Evolutionary conservation across 1,139 yeast genomes (phyloP).

Genomic region (Blastobotrys petasosporus): DNA sequence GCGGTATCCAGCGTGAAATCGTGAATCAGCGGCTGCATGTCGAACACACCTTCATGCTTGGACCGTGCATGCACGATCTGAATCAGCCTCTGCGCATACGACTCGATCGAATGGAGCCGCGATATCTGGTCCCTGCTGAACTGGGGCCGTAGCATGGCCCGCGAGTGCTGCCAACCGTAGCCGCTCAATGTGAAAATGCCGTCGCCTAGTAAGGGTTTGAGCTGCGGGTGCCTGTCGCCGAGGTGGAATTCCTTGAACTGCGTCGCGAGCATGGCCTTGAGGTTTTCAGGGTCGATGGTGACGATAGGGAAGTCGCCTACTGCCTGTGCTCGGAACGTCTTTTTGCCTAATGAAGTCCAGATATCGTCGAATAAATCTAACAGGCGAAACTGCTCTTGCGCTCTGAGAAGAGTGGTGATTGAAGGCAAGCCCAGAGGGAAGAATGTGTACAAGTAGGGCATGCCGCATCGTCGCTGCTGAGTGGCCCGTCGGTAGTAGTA

Average conservation of each 20-base stretch:
- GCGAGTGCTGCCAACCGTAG: constrained; percentile 50
- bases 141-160: constrained; percentile 54
- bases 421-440: constrained; percentile 12
- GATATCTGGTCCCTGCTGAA: constrained; percentile 50
- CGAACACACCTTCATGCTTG: constrained; percentile 34
- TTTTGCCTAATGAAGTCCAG: background rate
- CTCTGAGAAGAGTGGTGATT: constrained; percentile 6
- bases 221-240: constrained; percentile 42
- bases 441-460: constrained; percentile 26
- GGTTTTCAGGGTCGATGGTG: constrained; percentile 45
- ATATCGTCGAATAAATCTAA: constrained; percentile 6
- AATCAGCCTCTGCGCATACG: constrained; percentile 39
- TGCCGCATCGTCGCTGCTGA: background rate
- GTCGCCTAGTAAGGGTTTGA: constrained; percentile 45
- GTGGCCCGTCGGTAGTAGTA: background rate
- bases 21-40: constrained; percentile 46
- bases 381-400: constrained; percentile 7
- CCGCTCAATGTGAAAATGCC: constrained; percentile 55
- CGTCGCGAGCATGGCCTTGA: constrained; percentile 34
- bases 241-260: constrained; percentile 46
- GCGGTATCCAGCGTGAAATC: constrained; percentile 52
- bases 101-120: constrained; percentile 43
- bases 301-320: constrained; percentile 22
- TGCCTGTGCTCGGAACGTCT: constrained; percentile 17
- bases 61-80: constrained; percentile 12